A percentile compares a stretch with the other conserved stretches of the same genome.
phyloP scores from a whole-genome alignment of 176 grass and related monocot genomes.

The Phoenix roebelenii region DNA sequence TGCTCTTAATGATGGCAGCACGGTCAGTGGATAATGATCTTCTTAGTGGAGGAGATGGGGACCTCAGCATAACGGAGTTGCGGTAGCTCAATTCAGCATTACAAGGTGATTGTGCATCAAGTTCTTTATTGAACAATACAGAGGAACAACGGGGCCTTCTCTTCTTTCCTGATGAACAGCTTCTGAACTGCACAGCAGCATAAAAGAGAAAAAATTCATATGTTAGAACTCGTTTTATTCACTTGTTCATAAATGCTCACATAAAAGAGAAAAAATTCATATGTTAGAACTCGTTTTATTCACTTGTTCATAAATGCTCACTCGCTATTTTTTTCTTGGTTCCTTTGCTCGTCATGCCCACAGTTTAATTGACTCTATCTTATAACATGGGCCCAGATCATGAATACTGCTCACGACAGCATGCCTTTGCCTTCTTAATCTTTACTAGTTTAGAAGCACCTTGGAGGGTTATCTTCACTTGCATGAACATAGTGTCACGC shows the following conservation, averaged over 20 bases:
- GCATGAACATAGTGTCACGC: too few relatives aligned
- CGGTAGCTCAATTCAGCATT: conserved; percentile 33
- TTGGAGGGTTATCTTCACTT: too few relatives aligned
- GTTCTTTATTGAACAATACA: conserved; percentile 30
- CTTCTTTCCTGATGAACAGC: conserved; percentile 56
- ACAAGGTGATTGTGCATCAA: conserved; percentile 36
- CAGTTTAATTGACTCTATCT: too few relatives aligned
- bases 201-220: not conserved
- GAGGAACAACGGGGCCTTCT: conserved; percentile 44
- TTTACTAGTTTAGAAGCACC: too few relatives aligned
- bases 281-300: not conserved
- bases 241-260: too few relatives aligned
- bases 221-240: not conserved
- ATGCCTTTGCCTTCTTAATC: too few relatives aligned
- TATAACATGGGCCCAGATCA: too few relatives aligned
- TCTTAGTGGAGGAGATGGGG: conserved; percentile 46
- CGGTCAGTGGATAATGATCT: conserved; percentile 48
- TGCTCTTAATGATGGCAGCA: conserved; percentile 20
- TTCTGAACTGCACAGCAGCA: conserved; percentile 29
- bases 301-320: too few relatives aligned
- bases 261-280: not conserved
- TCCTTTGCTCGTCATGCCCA: too few relatives aligned
- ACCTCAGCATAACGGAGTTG: conserved; percentile 34
- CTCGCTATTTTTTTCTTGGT: not conserved
- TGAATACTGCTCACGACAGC: too few relatives aligned